A percentile compares a stretch with the other conserved stretches of the same genome.
Conservation (phyloP, 345 rosid genomes). For the Gossypium australe region DNA sequence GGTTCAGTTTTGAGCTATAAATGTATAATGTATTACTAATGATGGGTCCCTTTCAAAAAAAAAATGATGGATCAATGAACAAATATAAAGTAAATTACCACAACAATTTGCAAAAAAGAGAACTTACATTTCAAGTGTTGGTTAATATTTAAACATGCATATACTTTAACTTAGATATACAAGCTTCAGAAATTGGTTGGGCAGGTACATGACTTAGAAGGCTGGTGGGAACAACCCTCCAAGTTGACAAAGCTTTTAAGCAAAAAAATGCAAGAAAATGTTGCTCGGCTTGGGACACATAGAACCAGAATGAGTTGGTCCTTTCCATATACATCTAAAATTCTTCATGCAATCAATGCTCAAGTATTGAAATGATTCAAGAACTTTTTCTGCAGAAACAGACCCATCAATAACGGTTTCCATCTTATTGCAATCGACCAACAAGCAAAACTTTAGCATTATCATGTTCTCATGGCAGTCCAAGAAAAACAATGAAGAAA, state of each 20-base stretch:
- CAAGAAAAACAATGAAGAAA: background rate
- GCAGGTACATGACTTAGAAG: background rate
- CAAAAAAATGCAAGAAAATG: background rate
- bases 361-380: background rate
- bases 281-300: background rate
- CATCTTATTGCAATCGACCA: constrained; percentile 23
- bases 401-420: constrained; percentile 13
- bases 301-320: background rate
- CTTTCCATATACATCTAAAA: background rate
- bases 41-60: no score
- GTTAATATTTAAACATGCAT: no score
- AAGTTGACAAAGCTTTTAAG: background rate
- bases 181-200: background rate
- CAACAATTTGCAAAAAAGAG: no score
- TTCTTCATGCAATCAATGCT: background rate
- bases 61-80: no score
- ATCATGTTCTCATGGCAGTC: constrained; percentile 7
- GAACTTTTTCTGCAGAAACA: background rate
- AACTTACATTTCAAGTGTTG: no score
- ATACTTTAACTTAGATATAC: no score
- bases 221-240: background rate
- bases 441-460: constrained; percentile 19
- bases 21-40: no score
- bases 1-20: no score
- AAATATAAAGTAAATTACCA: no score